Percentiles rank a stretch among this genome's conserved stretches.
These are phyloP conservation scores for Exophiala viscosa DNA, from an alignment of 2,329 filamentous ascomycete genomes.

Conservation along the genomic window DNA sequence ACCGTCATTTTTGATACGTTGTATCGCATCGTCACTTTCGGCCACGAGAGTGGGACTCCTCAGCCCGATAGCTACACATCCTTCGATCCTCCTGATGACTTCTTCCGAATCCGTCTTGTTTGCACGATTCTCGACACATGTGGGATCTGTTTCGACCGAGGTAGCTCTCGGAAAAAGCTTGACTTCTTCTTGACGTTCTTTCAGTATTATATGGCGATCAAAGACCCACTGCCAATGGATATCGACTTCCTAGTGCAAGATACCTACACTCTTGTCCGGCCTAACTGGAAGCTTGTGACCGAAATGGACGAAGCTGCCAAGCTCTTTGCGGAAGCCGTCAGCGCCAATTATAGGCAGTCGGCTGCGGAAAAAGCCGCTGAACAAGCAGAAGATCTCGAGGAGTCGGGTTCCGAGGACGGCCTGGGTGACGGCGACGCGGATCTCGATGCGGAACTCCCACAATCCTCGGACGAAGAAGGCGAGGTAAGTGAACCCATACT, in stretches of 20 bases:
- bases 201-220: constrained; percentile 88
- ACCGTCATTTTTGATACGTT: constrained; percentile 91
- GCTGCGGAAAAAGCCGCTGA: constrained; percentile 67
- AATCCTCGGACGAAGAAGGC: constrained; percentile 49
- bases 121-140: constrained; percentile 90
- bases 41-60: constrained; percentile 77
- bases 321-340: constrained; percentile 81
- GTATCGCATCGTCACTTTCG: constrained; percentile 91
- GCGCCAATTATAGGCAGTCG: constrained; percentile 79
- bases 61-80: constrained; percentile 71
- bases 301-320: constrained; percentile 78
- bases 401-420: constrained; percentile 72
- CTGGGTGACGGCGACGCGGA: constrained; percentile 60
- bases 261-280: constrained; percentile 76
- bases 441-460: constrained; percentile 47
- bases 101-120: constrained; percentile 87
- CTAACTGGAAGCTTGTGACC: constrained; percentile 85
- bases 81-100: constrained; percentile 87
- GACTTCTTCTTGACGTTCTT: constrained; percentile 97
- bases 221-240: constrained; percentile 88
- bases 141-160: constrained; percentile 92
- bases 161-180: constrained; percentile 90
- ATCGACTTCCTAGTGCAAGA: constrained; percentile 96
- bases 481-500: constrained; percentile 33
- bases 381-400: constrained; percentile 68